Conservation (phyloP, 139 green algal species). For the Bryopsis sp. region DNA sequence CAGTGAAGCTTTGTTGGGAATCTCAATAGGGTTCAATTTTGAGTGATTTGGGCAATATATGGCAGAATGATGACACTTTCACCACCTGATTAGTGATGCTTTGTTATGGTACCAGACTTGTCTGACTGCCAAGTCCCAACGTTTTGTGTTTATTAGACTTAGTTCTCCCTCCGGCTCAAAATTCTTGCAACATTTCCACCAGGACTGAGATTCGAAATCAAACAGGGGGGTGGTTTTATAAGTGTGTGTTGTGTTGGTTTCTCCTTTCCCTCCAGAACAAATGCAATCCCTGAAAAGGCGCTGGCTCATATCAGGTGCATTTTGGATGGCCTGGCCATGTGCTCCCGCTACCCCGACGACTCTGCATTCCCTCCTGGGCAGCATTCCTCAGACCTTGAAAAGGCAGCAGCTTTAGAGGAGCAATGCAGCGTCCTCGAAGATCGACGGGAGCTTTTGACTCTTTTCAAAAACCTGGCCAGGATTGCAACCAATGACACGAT, state of each 20-base stretch:
- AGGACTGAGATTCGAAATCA: too few species aligned
- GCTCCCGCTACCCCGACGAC: slow-evolving; percentile 34
- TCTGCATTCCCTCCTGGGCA: slow-evolving; percentile 2
- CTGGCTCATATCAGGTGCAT: slow-evolving; percentile 42
- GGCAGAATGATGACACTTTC: too few species aligned
- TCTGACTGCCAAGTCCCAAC: too few species aligned
- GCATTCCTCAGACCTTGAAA: slow-evolving; percentile 18
- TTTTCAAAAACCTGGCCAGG: slow-evolving; percentile 71
- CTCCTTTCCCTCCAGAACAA: slow-evolving; percentile 20
- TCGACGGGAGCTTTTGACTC: slow-evolving; percentile 66
- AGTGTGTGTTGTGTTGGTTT: neutral
- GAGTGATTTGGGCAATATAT: neutral
- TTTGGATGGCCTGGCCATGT: slow-evolving; percentile 38
- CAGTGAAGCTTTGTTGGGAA: neutral
- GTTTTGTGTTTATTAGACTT: too few species aligned
- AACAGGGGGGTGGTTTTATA: too few species aligned
- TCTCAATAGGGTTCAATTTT: neutral
- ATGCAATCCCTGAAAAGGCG: slow-evolving; percentile 24
- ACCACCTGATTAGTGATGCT: too few species aligned
- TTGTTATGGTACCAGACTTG: too few species aligned
- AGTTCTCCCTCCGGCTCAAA: too few species aligned
- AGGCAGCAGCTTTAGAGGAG: slow-evolving; percentile 53
- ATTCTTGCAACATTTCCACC: too few species aligned
- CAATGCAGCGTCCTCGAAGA: slow-evolving; percentile 42
- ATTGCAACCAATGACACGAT: slow-evolving; percentile 37